Base-by-base conservation (phyloP, 768 basidiomycete genomes). In the Butyriboletus loyo region DNA sequence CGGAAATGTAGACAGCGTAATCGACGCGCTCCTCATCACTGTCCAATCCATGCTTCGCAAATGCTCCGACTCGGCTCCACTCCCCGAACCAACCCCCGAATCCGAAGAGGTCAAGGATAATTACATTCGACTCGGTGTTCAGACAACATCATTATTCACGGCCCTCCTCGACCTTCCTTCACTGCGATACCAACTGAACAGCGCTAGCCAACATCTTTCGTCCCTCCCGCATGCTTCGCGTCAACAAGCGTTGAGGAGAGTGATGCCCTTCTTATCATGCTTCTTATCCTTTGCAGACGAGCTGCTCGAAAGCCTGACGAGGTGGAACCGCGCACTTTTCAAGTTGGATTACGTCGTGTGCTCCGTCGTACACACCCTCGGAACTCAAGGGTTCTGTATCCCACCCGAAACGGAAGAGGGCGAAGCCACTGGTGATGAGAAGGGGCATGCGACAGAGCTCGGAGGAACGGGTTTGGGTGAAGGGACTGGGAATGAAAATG, bases 321-420 rank as follows among this genome's bases (percentile, higher is more conserved):
- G 77, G 37, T 92, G 89, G 85, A 83, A 83, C 17, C 83, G 86
- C 64, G 73, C 89, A 13, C 68, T 91, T 17, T 88, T 95, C 79
- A 98, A 98, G 70, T 75, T 98, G 53, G 77, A 83, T 58, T 87
- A 85, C 65, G 77, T 96, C 37, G 69, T 95, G 30, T 86, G 83
- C 63, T 84, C 86, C 19, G 75, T 91, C 27, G 75, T 93, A 59
- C 78, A 80, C 37, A 84, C 84, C 11, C 72, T 98, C 7, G 83
- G 88, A 5, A 82, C 80, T 38, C 82, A 96, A 67, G 97, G 97
- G 4, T 98, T 98, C 73, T 99, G 97, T 71, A 84, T 87, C 61
- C 95, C 97, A 1, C 80, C 82, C 5, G 93, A 98, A 22, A 81
- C 85, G 5, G 86, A 86, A 34, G 73, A 72, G 17, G 76, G 73